phyloP scores from a whole-genome alignment of 78 protist genomes.

The Trichosphaerium sp. region DNA sequence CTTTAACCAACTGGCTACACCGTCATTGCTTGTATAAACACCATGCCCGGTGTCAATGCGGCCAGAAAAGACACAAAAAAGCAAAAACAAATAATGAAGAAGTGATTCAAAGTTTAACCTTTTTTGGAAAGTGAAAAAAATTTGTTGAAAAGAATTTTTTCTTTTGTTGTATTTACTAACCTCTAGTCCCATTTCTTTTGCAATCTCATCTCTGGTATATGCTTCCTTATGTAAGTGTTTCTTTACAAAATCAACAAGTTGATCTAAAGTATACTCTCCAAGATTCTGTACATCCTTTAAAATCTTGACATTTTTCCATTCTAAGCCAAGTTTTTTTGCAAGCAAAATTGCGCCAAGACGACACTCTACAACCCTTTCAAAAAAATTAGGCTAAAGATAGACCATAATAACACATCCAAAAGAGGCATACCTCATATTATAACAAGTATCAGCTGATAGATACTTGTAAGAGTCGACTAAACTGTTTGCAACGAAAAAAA shows the following conservation, averaged over 20 bases:
- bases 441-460: constrained; percentile 18
- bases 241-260: not conserved
- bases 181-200: not conserved
- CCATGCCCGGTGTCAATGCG: too few species aligned
- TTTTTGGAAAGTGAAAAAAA: not conserved
- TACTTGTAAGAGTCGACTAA: constrained; percentile 27
- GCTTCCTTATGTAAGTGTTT: not conserved
- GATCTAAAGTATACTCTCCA: not conserved
- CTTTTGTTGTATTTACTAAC: not conserved
- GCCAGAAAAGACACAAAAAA: constrained; percentile 8
- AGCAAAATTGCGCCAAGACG: constrained; percentile 39
- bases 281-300: constrained; percentile 27
- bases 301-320: constrained; percentile 7
- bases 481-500: constrained; percentile 27
- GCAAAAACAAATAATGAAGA: constrained; percentile 17
- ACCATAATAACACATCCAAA: not conserved
- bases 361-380: constrained; percentile 37
- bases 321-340: not conserved
- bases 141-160: not conserved
- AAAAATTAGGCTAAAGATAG: not conserved
- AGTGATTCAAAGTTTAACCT: constrained; percentile 2
- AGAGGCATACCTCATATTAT: constrained; percentile 6
- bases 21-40: not conserved
- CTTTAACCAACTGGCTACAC: too few species aligned
- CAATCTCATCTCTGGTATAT: constrained; percentile 23